Conservation (phyloP, 768 basidiomycete genomes). For the Auricularia sp. region DNA sequence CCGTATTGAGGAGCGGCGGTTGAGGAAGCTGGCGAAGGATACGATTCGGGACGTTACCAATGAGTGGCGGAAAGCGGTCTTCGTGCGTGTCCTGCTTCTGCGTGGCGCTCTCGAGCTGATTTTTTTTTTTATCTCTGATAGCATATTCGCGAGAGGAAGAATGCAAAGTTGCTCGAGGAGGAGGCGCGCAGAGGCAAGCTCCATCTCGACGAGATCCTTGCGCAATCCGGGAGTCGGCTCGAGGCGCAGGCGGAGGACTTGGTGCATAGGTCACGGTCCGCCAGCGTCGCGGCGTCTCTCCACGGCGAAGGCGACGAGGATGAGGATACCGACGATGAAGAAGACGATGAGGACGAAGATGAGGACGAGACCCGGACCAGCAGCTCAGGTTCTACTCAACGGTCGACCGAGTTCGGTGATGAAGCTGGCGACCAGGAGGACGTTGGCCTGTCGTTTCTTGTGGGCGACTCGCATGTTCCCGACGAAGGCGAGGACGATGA, state of each 20-base stretch:
- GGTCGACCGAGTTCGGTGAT: slow-evolving; percentile 12
- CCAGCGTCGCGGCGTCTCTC: slow-evolving; percentile 24
- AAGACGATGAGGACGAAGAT: slow-evolving; percentile 13
- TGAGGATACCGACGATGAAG: slow-evolving; percentile 10
- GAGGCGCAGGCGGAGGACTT: slow-evolving; percentile 75
- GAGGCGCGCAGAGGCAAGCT: slow-evolving; percentile 69
- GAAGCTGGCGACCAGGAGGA: slow-evolving; percentile 26
- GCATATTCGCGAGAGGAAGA: slow-evolving; percentile 66
- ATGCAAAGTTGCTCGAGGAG: slow-evolving; percentile 57
- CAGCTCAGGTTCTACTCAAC: slow-evolving; percentile 7
- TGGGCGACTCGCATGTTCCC: slow-evolving; percentile 28
- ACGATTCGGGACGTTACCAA: slow-evolving; percentile 57
- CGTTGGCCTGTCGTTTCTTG: slow-evolving; percentile 9
- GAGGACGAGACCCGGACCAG: slow-evolving; percentile 18
- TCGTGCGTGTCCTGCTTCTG: slow-evolving; percentile 36
- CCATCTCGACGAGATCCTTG: slow-evolving; percentile 82
- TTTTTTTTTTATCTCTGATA: slow-evolving; percentile 15
- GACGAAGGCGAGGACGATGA: slow-evolving; percentile 31
- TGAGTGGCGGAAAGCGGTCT: slow-evolving; percentile 85
- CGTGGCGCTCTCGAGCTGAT: background rate
- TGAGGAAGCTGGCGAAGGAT: slow-evolving; percentile 58
- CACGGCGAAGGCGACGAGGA: slow-evolving; percentile 9
- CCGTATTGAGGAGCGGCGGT: slow-evolving; percentile 53
- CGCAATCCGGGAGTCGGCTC: slow-evolving; percentile 79
- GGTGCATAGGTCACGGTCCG: slow-evolving; percentile 31